Percentiles rank a stretch among this genome's conserved stretches.
Conservation (phyloP, 2,329 filamentous ascomycete species). For the Sphaceloma murrayae region DNA sequence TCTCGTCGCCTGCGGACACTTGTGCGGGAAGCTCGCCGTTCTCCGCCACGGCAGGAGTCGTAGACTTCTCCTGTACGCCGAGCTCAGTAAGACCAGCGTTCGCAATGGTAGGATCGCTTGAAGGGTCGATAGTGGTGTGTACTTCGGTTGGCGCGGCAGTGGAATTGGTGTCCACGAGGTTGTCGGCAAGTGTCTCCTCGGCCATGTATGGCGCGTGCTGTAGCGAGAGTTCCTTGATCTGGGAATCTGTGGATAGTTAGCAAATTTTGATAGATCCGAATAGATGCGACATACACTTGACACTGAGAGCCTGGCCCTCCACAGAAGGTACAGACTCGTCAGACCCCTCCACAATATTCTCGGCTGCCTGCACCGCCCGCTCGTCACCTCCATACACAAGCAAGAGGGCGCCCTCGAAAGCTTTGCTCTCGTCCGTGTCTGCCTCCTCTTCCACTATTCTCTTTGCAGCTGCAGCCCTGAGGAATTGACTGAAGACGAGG, state of each 20-base stretch:
- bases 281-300: slow-evolving; percentile 54
- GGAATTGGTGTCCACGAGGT: slow-evolving; percentile 34
- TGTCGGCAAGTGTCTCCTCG: slow-evolving; percentile 42
- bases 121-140: slow-evolving; percentile 17
- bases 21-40: slow-evolving; percentile 27
- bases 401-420: slow-evolving; percentile 69
- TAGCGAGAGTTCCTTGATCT: slow-evolving; percentile 34
- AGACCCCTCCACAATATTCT: slow-evolving; percentile 66
- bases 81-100: slow-evolving; percentile 61
- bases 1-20: slow-evolving; percentile 32
- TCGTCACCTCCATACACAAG: slow-evolving; percentile 72
- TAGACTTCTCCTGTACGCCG: slow-evolving; percentile 33
- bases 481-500: slow-evolving; percentile 65
- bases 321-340: slow-evolving; percentile 58
- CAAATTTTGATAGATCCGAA: background rate
- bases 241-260: slow-evolving; percentile 25
- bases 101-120: slow-evolving; percentile 56
- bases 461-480: slow-evolving; percentile 65
- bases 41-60: slow-evolving; percentile 24
- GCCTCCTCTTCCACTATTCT: slow-evolving; percentile 58
- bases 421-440: slow-evolving; percentile 65
- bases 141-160: slow-evolving; percentile 3
- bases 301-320: slow-evolving; percentile 52
- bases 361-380: slow-evolving; percentile 61
- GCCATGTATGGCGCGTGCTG: slow-evolving; percentile 46